Conservation (phyloP, 805 yeast genomes). For the Cyberlindnera sargentensis region DNA sequence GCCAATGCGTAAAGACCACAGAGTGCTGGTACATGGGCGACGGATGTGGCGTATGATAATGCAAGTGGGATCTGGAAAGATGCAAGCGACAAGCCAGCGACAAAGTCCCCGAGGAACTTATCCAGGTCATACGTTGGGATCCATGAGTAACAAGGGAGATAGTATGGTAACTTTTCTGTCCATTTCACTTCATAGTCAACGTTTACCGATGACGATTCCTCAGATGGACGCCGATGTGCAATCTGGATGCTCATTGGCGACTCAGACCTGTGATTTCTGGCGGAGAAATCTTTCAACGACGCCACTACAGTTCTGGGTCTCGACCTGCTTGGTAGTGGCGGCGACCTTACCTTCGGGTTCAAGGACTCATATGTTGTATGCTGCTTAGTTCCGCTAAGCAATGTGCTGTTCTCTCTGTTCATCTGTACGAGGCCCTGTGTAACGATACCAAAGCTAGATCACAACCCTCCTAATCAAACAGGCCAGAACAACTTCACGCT, state of each 20-base stretch:
- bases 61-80: constrained; percentile 89
- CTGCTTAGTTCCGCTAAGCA: constrained; percentile 6
- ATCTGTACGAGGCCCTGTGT: no score
- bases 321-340: constrained; percentile 4
- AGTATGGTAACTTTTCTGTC: constrained; percentile 42
- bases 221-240: constrained; percentile 1
- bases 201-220: constrained; percentile 7
- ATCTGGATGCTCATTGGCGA: constrained; percentile 3
- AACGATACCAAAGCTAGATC: no score
- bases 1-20: constrained; percentile 74
- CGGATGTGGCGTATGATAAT: constrained; percentile 62
- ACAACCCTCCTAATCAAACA: no score
- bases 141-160: constrained; percentile 66
- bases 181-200: constrained; percentile 8
- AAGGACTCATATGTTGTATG: constrained; percentile 8
- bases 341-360: neutral
- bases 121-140: constrained; percentile 39
- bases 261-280: constrained; percentile 2
- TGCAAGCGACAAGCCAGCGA: constrained; percentile 84
- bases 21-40: constrained; percentile 78
- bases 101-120: constrained; percentile 49
- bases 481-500: no score
- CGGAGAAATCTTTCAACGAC: constrained; percentile 5
- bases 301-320: constrained; percentile 19
- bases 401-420: constrained; percentile 1